phyloP scores from a whole-genome alignment of 1,284 basidiomycete species.

The Fomitiporia mediterranea region DNA sequence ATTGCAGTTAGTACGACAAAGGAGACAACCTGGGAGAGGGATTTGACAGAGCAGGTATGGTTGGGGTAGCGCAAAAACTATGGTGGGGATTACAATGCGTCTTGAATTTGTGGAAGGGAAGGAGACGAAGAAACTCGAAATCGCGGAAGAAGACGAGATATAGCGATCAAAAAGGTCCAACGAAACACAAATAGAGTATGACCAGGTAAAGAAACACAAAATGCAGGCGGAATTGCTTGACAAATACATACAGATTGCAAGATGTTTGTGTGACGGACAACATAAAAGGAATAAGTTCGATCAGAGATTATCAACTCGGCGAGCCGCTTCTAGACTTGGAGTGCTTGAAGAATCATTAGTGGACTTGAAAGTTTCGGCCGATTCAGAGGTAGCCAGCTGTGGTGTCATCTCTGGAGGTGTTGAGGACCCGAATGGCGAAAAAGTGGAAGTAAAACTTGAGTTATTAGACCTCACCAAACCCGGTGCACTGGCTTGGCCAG shows the following conservation, averaged over 20 bases:
- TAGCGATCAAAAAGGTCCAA: conserved; percentile 11
- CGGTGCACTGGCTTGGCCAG: conserved; percentile 8
- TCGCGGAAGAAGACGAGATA: not conserved
- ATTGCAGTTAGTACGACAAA: conserved; percentile 7
- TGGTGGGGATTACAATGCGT: conserved; percentile 2
- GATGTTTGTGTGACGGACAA: conserved; percentile 14
- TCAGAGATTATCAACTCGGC: conserved; percentile 10
- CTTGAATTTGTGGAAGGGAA: conserved; percentile 7
- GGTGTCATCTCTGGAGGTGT: conserved; percentile 18
- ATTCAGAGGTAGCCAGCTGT: conserved; percentile 12
- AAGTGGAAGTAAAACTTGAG: conserved; percentile 17
- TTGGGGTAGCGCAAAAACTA: conserved; percentile 4
- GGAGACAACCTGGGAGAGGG: not conserved
- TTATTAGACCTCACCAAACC: conserved; percentile 13
- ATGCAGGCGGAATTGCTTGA: conserved; percentile 10
- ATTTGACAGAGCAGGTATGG: conserved; percentile 2
- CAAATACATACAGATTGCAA: conserved; percentile 18
- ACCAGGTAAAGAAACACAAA: not conserved
- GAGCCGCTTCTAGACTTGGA: conserved; percentile 19
- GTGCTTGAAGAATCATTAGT: conserved; percentile 12
- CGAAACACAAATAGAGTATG: not conserved
- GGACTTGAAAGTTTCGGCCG: conserved; percentile 11
- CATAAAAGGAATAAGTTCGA: not conserved
- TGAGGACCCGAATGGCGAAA: conserved; percentile 21
- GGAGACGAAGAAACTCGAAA: not conserved